A percentile compares a stretch with the other conserved stretches of the same genome.
Evolutionary conservation across 805 yeast genomes (phyloP).

Genomic region (Hanseniaspora lindneri): DNA sequence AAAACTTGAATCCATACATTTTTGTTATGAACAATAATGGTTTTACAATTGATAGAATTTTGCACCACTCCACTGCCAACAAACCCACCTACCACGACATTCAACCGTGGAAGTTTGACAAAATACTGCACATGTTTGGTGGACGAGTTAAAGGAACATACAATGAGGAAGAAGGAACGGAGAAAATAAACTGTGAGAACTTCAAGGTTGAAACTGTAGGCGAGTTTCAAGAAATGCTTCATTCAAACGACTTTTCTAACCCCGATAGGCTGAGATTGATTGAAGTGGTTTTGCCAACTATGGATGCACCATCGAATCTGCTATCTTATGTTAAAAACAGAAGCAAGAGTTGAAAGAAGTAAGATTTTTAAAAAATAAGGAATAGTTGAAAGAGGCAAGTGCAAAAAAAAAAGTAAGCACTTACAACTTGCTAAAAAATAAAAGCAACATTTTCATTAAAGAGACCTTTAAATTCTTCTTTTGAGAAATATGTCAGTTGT

Average conservation of each 20-base stretch:
- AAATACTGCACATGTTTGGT: slow-evolving; percentile 41
- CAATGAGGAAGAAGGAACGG: not conserved
- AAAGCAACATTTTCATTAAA: too few relatives aligned
- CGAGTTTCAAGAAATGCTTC: slow-evolving; percentile 37
- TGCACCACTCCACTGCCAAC: slow-evolving; percentile 27
- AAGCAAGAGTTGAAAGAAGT: not conserved
- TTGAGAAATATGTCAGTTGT: too few relatives aligned
- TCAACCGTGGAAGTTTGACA: slow-evolving; percentile 48
- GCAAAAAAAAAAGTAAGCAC: not conserved
- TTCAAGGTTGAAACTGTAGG: slow-evolving; percentile 37
- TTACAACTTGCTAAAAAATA: too few relatives aligned
- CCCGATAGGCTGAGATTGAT: slow-evolving; percentile 41
- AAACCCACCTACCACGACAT: slow-evolving; percentile 42
- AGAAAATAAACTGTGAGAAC: slow-evolving; percentile 29
- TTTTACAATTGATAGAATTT: slow-evolving; percentile 52
- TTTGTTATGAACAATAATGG: slow-evolving; percentile 55
- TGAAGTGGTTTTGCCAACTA: slow-evolving; percentile 45
- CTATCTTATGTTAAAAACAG: slow-evolving; percentile 6
- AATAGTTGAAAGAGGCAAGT: not conserved
- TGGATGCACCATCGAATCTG: slow-evolving; percentile 42
- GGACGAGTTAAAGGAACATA: slow-evolving; percentile 32
- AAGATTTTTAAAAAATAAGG: not conserved
- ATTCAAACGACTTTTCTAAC: slow-evolving; percentile 31
- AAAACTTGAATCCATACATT: slow-evolving; percentile 45
- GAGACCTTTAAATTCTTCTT: too few relatives aligned